Evolutionary conservation across 176 grass and related monocot genomes (phyloP).

Genomic region (Rhynchospora pubera): DNA sequence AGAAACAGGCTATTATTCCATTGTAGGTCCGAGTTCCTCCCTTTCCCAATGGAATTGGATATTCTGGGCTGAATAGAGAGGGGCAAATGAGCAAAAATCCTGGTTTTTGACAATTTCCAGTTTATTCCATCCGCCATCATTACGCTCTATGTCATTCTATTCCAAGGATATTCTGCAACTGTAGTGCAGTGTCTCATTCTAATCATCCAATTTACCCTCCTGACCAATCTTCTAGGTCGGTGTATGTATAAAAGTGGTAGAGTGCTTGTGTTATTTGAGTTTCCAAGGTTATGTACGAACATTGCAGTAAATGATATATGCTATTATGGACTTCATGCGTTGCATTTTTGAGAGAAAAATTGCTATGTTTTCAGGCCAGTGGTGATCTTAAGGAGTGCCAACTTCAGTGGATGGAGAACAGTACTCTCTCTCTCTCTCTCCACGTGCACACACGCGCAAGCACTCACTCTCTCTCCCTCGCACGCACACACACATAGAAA

Average conservation of each 20-base stretch:
- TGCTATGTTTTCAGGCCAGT: slow-evolving; percentile 57
- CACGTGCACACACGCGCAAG: no score
- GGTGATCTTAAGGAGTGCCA: slow-evolving; percentile 86
- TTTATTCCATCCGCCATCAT: background rate
- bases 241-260: background rate
- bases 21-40: no score
- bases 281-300: background rate
- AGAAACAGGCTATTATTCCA: no score
- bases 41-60: no score
- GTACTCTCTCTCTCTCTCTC: slow-evolving; percentile 32
- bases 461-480: background rate
- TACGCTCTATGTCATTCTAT: no score
- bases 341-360: background rate
- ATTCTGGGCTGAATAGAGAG: background rate
- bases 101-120: background rate
- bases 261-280: background rate
- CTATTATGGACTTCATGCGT: background rate
- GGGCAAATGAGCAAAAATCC: background rate
- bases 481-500: background rate
- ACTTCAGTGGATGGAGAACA: slow-evolving; percentile 75
- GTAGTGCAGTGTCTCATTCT: background rate
- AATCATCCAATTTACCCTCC: background rate
- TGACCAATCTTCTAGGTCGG: background rate
- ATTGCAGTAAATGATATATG: background rate
- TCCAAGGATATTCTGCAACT: background rate